Percentiles rank a stretch among this genome's conserved stretches.
Evolutionary conservation across 2,329 filamentous ascomycete genomes (phyloP).

Genomic region (Ophiostoma fasciatum): DNA sequence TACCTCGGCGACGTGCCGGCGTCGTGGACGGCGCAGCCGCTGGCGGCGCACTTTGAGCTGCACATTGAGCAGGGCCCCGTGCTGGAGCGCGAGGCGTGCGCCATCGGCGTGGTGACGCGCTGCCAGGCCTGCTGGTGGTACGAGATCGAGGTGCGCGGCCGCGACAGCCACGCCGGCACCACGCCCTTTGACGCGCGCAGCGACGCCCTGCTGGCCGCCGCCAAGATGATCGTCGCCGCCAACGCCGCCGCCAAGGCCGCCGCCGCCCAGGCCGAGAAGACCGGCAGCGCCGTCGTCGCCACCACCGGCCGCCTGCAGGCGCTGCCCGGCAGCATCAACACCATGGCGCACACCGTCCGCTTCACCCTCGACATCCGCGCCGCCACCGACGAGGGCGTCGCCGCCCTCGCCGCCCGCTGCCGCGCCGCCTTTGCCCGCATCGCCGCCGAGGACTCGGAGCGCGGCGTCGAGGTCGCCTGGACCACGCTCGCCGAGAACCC

Average conservation of each 20-base stretch:
- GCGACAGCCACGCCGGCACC: slow-evolving; percentile 61
- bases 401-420: slow-evolving; percentile 6
- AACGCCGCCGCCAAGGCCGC: slow-evolving; percentile 15
- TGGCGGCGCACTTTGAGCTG: slow-evolving; percentile 68
- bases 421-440: slow-evolving; percentile 34
- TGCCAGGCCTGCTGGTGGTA: slow-evolving; percentile 66
- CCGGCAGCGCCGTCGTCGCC: slow-evolving; percentile 11
- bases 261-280: too few species aligned
- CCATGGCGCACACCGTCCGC: slow-evolving; percentile 50
- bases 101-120: slow-evolving; percentile 55
- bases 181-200: slow-evolving; percentile 33
- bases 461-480: slow-evolving; percentile 34
- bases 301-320: slow-evolving; percentile 17
- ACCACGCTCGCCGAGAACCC: slow-evolving; percentile 44
- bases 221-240: slow-evolving; percentile 20
- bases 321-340: slow-evolving; percentile 48
- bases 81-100: slow-evolving; percentile 46
- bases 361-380: slow-evolving; percentile 56
- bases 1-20: slow-evolving; percentile 49
- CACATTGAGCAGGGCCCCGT: slow-evolving; percentile 77
- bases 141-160: slow-evolving; percentile 48
- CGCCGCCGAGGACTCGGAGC: slow-evolving; percentile 39
- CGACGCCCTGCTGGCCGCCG: slow-evolving; percentile 23
- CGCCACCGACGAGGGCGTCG: slow-evolving; percentile 36
- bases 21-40: slow-evolving; percentile 42